These are phyloP conservation scores for Eucalyptus virginea DNA, from an alignment of 345 rosid genomes.

Conservation along the genomic window DNA sequence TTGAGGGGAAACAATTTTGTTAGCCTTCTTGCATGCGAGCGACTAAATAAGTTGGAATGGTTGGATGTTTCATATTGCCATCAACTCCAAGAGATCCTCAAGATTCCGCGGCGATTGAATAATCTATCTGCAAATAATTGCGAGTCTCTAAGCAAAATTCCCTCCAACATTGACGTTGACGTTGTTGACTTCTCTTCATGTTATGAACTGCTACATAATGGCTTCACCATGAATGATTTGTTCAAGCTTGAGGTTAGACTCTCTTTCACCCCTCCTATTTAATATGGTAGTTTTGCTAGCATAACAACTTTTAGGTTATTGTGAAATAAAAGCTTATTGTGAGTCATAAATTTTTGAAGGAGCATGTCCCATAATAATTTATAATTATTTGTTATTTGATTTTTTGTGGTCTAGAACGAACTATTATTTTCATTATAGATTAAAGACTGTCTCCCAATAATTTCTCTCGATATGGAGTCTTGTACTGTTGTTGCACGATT, in stretches of 20 bases:
- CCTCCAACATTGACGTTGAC: neutral
- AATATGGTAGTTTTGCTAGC: no score
- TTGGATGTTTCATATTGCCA: neutral
- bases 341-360: neutral
- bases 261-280: neutral
- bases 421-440: neutral
- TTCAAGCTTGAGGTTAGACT: neutral
- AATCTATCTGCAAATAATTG: neutral
- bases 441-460: neutral
- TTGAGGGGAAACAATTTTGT: neutral
- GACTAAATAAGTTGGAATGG: neutral
- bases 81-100: neutral
- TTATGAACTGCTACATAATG: neutral
- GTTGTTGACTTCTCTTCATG: neutral
- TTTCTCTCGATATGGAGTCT: neutral
- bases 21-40: neutral
- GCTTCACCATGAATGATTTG: neutral
- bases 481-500: neutral
- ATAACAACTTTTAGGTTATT: no score
- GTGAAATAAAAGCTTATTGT: neutral
- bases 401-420: neutral
- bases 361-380: neutral
- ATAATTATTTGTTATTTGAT: no score
- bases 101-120: neutral
- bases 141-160: neutral